Conservation (phyloP, 306 rosid species). For the Lagenaria siceraria region DNA sequence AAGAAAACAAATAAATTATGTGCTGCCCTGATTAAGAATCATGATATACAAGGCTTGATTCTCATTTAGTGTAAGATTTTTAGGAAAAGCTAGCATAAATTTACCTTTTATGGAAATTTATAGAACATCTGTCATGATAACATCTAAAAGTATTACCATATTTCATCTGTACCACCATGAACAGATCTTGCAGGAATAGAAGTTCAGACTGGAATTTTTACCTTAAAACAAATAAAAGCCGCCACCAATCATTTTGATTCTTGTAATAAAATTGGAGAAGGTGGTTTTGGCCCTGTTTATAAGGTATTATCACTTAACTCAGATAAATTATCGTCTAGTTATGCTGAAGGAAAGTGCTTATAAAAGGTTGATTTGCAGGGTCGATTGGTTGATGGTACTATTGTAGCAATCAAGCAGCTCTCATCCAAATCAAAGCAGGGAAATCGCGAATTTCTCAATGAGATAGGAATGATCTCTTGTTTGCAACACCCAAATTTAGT, state of each 20-base stretch:
- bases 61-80: not conserved
- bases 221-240: slow-evolving; percentile 38
- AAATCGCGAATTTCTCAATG: slow-evolving; percentile 61
- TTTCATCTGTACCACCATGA: slow-evolving; percentile 9
- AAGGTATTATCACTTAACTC: slow-evolving; percentile 18
- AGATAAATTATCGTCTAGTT: not conserved
- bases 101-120: not conserved
- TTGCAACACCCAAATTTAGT: slow-evolving; percentile 74
- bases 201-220: slow-evolving; percentile 37
- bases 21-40: not conserved
- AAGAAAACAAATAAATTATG: not conserved
- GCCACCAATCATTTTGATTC: slow-evolving; percentile 43
- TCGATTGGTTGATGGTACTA: slow-evolving; percentile 42
- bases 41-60: not conserved
- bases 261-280: slow-evolving; percentile 57
- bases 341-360: not conserved
- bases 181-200: slow-evolving; percentile 23
- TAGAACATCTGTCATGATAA: not conserved
- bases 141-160: not conserved
- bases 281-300: slow-evolving; percentile 65
- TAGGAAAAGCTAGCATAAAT: not conserved
- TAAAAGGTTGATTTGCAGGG: slow-evolving; percentile 30
- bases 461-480: slow-evolving; percentile 62
- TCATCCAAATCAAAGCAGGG: slow-evolving; percentile 64
- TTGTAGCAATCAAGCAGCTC: slow-evolving; percentile 63